phyloP scores from a whole-genome alignment of 768 basidiomycete genomes.

The Gloeopeniophorella convolvens region DNA sequence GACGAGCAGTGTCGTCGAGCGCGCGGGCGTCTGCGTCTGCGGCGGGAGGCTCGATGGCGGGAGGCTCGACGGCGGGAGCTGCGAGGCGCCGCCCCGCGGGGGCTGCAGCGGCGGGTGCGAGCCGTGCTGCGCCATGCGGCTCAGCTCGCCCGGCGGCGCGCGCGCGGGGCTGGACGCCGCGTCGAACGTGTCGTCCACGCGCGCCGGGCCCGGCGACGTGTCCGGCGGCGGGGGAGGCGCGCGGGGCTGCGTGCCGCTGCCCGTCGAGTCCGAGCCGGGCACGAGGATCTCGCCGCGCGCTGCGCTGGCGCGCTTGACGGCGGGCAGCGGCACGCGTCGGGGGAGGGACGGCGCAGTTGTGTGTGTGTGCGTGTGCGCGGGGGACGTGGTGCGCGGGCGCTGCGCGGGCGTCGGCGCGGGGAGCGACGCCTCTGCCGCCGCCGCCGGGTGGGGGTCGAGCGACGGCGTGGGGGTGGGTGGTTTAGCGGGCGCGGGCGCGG shows the following conservation, averaged over 20 bases:
- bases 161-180: background rate
- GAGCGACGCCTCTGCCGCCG: no score
- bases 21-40: no score
- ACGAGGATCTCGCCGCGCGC: conserved; percentile 14
- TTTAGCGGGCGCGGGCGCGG: no score
- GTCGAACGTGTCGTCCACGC: background rate
- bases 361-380: conserved; percentile 1
- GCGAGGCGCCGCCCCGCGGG: no score
- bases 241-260: background rate
- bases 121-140: conserved; percentile 8
- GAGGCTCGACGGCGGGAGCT: conserved; percentile 10
- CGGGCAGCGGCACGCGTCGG: conserved; percentile 7
- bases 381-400: conserved; percentile 1
- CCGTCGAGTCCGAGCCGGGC: conserved; percentile 12
- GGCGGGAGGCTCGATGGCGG: no score
- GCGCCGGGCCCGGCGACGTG: no score
- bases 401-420: background rate
- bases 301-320: background rate
- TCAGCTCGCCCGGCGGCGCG: background rate
- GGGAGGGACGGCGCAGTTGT: background rate
- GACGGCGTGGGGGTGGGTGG: no score
- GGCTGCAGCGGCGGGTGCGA: no score
- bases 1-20: no score
- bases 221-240: no score
- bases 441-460: no score